These are phyloP conservation scores for Sordariomycetes sp. DNA, from an alignment of 2,329 filamentous ascomycete species.

Conservation along the genomic window DNA sequence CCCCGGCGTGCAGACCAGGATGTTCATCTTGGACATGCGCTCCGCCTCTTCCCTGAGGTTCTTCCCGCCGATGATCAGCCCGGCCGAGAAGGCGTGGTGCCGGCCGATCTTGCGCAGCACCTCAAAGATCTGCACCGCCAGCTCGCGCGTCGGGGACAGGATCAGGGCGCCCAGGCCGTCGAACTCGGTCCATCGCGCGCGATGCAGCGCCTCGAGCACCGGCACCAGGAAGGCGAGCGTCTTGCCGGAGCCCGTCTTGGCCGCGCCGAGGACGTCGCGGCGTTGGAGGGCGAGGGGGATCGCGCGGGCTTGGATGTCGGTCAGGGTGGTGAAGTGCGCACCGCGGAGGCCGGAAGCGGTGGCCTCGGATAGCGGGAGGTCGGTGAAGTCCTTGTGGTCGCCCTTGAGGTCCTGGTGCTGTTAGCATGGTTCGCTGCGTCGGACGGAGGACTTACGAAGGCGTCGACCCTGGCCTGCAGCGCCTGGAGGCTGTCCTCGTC, in stretches of 20 bases:
- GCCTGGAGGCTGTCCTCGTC: constrained; percentile 24
- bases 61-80: constrained; percentile 89
- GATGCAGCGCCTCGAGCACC: constrained; percentile 85
- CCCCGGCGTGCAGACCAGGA: constrained; percentile 89
- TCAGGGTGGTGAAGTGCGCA: constrained; percentile 83
- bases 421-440: neutral
- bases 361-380: constrained; percentile 76
- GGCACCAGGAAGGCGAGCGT: constrained; percentile 89
- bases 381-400: constrained; percentile 61
- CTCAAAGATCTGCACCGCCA: constrained; percentile 95
- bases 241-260: constrained; percentile 93
- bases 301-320: constrained; percentile 85
- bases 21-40: constrained; percentile 85
- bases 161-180: constrained; percentile 91
- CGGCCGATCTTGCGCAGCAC: constrained; percentile 84
- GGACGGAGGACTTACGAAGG: constrained; percentile 18
- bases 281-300: constrained; percentile 81
- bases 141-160: constrained; percentile 86
- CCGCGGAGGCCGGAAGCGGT: constrained; percentile 72
- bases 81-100: constrained; percentile 84
- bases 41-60: constrained; percentile 80
- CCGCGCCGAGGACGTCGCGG: constrained; percentile 81
- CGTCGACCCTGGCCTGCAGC: constrained; percentile 20
- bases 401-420: constrained; percentile 47
- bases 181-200: constrained; percentile 77